A percentile compares a stretch with the other conserved stretches of the same genome.
phyloP scores from a whole-genome alignment of 2,329 filamentous ascomycete species.

The Colletotrichum tamarilloi region DNA sequence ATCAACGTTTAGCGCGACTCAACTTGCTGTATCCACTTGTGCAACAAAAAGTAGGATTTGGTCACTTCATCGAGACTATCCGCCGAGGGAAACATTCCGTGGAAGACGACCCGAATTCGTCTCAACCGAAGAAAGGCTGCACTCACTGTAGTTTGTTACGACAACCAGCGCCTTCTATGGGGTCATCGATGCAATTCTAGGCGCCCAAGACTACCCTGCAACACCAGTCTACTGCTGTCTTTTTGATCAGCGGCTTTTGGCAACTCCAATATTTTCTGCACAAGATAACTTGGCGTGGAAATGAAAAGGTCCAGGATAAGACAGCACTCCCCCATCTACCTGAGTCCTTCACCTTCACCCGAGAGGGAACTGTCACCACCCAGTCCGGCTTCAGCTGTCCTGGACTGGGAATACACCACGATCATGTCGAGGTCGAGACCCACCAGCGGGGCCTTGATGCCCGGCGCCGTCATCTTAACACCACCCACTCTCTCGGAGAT shows the following conservation, averaged over 20 bases:
- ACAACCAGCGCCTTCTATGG: constrained; percentile 6
- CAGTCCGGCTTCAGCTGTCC: constrained; percentile 55
- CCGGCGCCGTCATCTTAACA: constrained; percentile 50
- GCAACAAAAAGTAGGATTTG: neutral
- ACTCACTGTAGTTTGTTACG: neutral
- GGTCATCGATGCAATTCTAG: constrained; percentile 5
- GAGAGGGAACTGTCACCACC: constrained; percentile 54
- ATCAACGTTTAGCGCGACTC: neutral
- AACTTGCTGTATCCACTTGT: neutral
- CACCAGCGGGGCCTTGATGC: constrained; percentile 59
- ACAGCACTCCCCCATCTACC: constrained; percentile 56
- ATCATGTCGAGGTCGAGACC: constrained; percentile 62
- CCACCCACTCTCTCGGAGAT: constrained; percentile 86
- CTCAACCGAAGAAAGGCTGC: neutral
- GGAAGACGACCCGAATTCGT: neutral
- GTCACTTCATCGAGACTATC: neutral
- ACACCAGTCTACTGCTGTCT: neutral
- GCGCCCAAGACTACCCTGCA: neutral
- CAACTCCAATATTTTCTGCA: neutral
- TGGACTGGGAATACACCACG: constrained; percentile 55
- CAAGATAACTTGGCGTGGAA: constrained; percentile 36
- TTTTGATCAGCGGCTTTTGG: constrained; percentile 1
- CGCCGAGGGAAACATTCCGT: neutral
- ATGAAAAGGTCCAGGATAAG: constrained; percentile 62
- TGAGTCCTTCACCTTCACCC: constrained; percentile 52